phyloP scores from a whole-genome alignment of 768 basidiomycete species.

The Floccularia luteovirens region DNA sequence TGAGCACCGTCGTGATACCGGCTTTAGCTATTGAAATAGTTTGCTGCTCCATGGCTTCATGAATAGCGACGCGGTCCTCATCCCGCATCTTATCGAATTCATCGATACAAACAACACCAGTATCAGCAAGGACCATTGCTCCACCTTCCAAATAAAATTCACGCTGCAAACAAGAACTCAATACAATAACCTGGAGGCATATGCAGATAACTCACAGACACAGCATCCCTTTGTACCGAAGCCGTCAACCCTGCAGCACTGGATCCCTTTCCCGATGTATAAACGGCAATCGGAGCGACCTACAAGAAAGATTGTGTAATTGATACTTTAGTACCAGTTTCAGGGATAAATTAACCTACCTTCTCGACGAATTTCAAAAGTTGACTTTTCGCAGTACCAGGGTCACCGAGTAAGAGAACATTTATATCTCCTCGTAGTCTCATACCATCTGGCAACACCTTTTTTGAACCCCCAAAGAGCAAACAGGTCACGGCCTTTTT shows the following conservation, averaged over 20 bases:
- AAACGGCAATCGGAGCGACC: conserved; percentile 97
- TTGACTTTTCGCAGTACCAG: conserved; percentile 97
- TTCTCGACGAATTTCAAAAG: conserved; percentile 98
- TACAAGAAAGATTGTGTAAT: conserved; percentile 18
- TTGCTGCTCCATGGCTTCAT: conserved; percentile 99
- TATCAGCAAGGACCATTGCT: conserved; percentile 98
- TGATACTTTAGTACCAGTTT: conserved; percentile 1
- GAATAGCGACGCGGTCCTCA: conserved; percentile 97
- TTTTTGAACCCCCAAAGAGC: conserved; percentile 97
- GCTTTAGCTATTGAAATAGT: conserved; percentile 99
- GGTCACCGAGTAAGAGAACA: conserved; percentile 92
- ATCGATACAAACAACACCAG: conserved; percentile 97
- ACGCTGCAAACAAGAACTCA: conserved; percentile 46
- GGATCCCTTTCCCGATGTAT: conserved; percentile 97
- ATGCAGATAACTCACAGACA: conserved; percentile 55
- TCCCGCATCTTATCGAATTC: conserved; percentile 99
- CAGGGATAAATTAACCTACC: conserved; percentile 23
- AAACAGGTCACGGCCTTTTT: conserved; percentile 96
- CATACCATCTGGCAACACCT: conserved; percentile 96
- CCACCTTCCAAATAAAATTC: conserved; percentile 99
- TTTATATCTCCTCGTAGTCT: conserved; percentile 96
- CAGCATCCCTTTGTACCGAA: conserved; percentile 89
- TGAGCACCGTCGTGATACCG: conserved; percentile 95
- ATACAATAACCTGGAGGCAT: not conserved
- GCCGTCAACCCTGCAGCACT: conserved; percentile 98